Base-by-base conservation (phyloP, 148 eudicot species). In the Hydrangea macrophylla region DNA sequence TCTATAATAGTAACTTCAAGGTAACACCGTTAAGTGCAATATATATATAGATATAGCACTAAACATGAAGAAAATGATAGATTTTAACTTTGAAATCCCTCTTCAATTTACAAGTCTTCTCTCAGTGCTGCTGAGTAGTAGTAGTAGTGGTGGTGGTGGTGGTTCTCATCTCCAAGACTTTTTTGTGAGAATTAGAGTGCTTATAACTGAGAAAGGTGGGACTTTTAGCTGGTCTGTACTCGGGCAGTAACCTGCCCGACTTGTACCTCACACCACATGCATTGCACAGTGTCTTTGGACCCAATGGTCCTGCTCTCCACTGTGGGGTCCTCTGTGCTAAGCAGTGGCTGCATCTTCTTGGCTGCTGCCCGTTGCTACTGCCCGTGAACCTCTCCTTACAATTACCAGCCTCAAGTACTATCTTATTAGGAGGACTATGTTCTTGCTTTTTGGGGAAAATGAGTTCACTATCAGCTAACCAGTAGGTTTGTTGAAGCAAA, bases 241-340 rank as follows among this genome's bases (percentile, higher is more conserved):
- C 82, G 23, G 87, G 82, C 59, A 78, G 71, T 67, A 84, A 57
- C 60, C 73, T 78, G 60, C 87, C 87, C 15, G 84, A 74, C 68
- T 78, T 78, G 70, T 79, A 83, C 70, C 85, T 72, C 57, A 84
- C 80, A 22, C 87, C 87, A 78, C 87, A 84, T 37, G 87, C 87
- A 78, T 84, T 84, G 42, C 87, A 84, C 28, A 84, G 65, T 39
- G 87, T 84, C 54, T 79, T 81, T 44, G 84, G 84, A 2, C 87
- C 87, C 64, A 70, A 27, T 28, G 87, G 87, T 17, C 87, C 87
- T 55, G 81, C 76, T 64, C 87, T 75, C 87, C 87, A 81, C 55
- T 75, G 82, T 20, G 87, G 87, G 42, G 87, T 84, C 76, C 64
- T 84, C 66, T 72, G 71, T 45, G 79, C 58, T 51, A 73, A 68